Percentiles rank a stretch among this genome's conserved stretches.
Evolutionary conservation across 371 early-diverging fungal species (phyloP).

Genomic region (Mucor velutinosus): DNA sequence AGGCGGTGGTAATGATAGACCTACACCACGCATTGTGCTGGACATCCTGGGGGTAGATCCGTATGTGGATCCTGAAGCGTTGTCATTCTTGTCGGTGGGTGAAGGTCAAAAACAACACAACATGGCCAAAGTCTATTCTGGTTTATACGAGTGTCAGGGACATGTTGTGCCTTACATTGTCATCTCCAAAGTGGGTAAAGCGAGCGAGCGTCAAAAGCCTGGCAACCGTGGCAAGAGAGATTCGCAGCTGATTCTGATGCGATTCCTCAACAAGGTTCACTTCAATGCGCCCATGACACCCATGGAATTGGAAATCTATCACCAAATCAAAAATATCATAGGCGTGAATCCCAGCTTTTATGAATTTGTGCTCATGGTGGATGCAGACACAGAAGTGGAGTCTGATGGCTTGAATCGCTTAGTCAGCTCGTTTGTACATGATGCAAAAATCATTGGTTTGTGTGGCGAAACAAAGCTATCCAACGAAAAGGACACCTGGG

Average conservation of each 20-base stretch:
- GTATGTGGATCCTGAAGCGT: slow-evolving; percentile 78
- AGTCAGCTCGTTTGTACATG: slow-evolving; percentile 72
- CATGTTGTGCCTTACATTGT: slow-evolving; percentile 84
- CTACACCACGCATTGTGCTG: slow-evolving; percentile 88
- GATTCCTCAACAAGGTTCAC: slow-evolving; percentile 76
- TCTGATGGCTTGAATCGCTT: slow-evolving; percentile 65
- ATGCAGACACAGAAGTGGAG: slow-evolving; percentile 70
- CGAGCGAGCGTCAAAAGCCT: slow-evolving; percentile 68
- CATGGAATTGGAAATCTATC: slow-evolving; percentile 89
- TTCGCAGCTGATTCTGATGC: slow-evolving; percentile 82
- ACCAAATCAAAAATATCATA: slow-evolving; percentile 83
- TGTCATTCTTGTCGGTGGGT: slow-evolving; percentile 87
- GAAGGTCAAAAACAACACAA: slow-evolving; percentile 85
- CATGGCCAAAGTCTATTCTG: slow-evolving; percentile 91
- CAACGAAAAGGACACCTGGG: slow-evolving; percentile 87
- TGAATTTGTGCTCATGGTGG: slow-evolving; percentile 68
- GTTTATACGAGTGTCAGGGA: slow-evolving; percentile 81
- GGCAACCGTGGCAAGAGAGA: slow-evolving; percentile 92
- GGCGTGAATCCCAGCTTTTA: slow-evolving; percentile 81
- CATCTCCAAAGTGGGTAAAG: slow-evolving; percentile 82
- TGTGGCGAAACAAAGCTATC: slow-evolving; percentile 83
- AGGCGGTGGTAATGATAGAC: slow-evolving; percentile 88
- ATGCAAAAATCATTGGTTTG: slow-evolving; percentile 76
- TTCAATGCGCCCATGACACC: slow-evolving; percentile 80
- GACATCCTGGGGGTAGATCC: slow-evolving; percentile 86